Evolutionary conservation across 352 stramenopile species (phyloP).

Genomic region (Pythium dissotocum): DNA sequence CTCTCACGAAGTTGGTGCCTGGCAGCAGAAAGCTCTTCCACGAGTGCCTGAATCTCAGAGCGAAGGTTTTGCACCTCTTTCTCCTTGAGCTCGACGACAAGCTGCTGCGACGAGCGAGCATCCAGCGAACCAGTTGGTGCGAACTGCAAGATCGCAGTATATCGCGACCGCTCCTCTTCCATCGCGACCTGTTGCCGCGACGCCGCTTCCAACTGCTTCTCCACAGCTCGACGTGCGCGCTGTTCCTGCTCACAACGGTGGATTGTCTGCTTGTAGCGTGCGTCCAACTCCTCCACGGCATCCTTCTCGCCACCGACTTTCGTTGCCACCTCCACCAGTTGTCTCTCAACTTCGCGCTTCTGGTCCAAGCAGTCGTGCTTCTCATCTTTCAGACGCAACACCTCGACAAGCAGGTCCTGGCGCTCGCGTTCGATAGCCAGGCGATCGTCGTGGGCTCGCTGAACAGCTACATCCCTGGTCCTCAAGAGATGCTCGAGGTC

Average conservation of each 20-base stretch:
- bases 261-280: conserved; percentile 50
- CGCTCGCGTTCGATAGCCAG: conserved; percentile 32
- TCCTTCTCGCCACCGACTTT: conserved; percentile 58
- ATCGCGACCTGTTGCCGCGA: conserved; percentile 42
- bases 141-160: conserved; percentile 41
- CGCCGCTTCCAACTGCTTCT: conserved; percentile 37
- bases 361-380: conserved; percentile 33
- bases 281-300: conserved; percentile 54
- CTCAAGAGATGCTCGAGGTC: background rate
- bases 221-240: conserved; percentile 32
- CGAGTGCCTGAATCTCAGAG: background rate
- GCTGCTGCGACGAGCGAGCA: conserved; percentile 30
- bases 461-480: background rate
- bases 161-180: conserved; percentile 56
- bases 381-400: conserved; percentile 54
- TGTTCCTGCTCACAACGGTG: conserved; percentile 60
- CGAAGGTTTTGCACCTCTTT: conserved; percentile 37
- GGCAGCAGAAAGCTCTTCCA: background rate
- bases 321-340: conserved; percentile 26
- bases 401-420: conserved; percentile 44
- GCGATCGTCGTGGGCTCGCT: conserved; percentile 7
- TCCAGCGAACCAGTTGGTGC: conserved; percentile 37
- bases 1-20: background rate
- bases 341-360: conserved; percentile 32
- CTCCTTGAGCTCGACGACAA: conserved; percentile 58